These are phyloP conservation scores for Diaporthe eres DNA, from an alignment of 2,329 filamentous ascomycete genomes.

Conservation along the genomic window DNA sequence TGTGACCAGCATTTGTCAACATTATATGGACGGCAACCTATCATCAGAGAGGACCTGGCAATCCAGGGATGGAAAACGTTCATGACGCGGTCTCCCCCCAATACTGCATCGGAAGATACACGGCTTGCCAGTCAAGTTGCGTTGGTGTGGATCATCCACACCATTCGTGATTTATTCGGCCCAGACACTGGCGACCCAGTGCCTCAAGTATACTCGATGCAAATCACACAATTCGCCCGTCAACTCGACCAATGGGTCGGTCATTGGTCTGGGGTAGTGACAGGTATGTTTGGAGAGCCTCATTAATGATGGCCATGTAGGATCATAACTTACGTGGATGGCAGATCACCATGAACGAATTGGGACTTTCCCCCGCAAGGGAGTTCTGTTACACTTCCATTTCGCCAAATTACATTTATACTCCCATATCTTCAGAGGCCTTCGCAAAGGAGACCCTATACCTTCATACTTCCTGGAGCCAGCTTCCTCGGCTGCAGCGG, in stretches of 20 bases:
- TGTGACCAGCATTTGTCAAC: slow-evolving; percentile 75
- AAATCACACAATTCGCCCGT: slow-evolving; percentile 53
- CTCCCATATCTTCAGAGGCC: slow-evolving; percentile 49
- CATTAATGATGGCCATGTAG: no score
- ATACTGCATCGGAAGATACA: slow-evolving; percentile 50
- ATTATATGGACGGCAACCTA: slow-evolving; percentile 70
- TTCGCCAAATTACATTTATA: slow-evolving; percentile 52
- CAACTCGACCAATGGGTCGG: slow-evolving; percentile 56
- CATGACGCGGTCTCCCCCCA: slow-evolving; percentile 68
- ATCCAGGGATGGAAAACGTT: slow-evolving; percentile 72
- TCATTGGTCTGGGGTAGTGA: slow-evolving; percentile 51
- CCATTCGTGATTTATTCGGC: slow-evolving; percentile 68
- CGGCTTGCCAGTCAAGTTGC: slow-evolving; percentile 5
- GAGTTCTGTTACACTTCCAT: slow-evolving; percentile 50
- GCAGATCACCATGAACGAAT: slow-evolving; percentile 42
- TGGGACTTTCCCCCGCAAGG: slow-evolving; percentile 51
- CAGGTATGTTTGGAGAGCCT: slow-evolving; percentile 44
- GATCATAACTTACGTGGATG: background rate
- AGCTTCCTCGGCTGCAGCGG: slow-evolving; percentile 42
- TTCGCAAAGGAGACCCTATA: slow-evolving; percentile 37
- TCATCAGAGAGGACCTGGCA: slow-evolving; percentile 70
- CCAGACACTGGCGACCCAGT: slow-evolving; percentile 67
- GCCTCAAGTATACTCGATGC: slow-evolving; percentile 64
- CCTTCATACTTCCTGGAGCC: slow-evolving; percentile 37
- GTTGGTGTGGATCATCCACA: slow-evolving; percentile 69